phyloP scores from a whole-genome alignment of 495 filamentous ascomycete species.

The Letharia lupina region DNA sequence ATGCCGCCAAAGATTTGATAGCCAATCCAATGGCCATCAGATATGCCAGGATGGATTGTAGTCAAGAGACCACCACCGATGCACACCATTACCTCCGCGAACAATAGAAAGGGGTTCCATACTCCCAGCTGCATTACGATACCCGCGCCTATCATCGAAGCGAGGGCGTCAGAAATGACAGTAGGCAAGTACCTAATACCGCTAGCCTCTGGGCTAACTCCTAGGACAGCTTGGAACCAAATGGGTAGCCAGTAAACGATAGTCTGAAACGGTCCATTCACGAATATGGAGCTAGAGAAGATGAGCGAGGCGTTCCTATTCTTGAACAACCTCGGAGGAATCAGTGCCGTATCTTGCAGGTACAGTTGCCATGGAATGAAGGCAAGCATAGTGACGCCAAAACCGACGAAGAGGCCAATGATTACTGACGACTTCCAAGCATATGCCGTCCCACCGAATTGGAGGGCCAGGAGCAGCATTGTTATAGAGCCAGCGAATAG shows the following conservation, averaged over 20 bases:
- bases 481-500: too few species aligned
- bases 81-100: background rate
- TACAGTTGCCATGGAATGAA: too few species aligned
- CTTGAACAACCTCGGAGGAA: too few species aligned
- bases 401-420: too few species aligned
- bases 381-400: too few species aligned
- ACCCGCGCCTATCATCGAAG: conserved; percentile 1
- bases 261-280: conserved; percentile 9
- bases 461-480: too few species aligned
- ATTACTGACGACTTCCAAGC: too few species aligned
- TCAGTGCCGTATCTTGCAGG: too few species aligned
- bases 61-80: too few species aligned
- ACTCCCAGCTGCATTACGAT: conserved; percentile 6
- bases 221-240: conserved; percentile 25
- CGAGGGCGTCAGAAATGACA: conserved; percentile 6
- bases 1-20: conserved; percentile 20
- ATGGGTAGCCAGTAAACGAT: conserved; percentile 23
- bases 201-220: conserved; percentile 12
- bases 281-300: too few species aligned
- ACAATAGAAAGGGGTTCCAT: conserved; percentile 6
- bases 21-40: conserved; percentile 17
- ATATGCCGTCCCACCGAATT: too few species aligned
- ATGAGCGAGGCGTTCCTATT: too few species aligned
- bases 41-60: conserved; percentile 8
- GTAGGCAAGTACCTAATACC: conserved; percentile 8